phyloP scores from a whole-genome alignment of 148 eudicot genomes.

The Vaccinium myrtillus region DNA sequence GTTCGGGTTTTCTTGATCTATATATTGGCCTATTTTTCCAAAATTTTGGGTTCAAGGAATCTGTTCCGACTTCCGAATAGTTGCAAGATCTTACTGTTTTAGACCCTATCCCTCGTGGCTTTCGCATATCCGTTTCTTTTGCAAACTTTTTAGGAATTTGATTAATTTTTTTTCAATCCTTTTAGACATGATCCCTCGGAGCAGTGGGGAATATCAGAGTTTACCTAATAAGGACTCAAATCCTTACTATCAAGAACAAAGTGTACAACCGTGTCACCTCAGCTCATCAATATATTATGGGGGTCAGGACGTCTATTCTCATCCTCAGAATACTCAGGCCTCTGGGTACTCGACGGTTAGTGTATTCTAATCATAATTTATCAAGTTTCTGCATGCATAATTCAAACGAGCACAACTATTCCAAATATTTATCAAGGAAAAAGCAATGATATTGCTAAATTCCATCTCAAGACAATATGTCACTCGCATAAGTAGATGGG shows the following conservation, averaged over 20 bases:
- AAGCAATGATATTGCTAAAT: background rate
- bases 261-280: constrained; percentile 58
- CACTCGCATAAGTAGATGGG: background rate
- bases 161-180: background rate
- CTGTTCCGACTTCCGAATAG: background rate
- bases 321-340: constrained; percentile 29
- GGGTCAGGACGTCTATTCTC: constrained; percentile 69
- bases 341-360: constrained; percentile 48
- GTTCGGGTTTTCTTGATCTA: background rate
- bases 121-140: background rate
- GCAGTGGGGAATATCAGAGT: constrained; percentile 25
- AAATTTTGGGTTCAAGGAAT: background rate
- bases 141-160: background rate
- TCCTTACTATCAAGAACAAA: constrained; percentile 46
- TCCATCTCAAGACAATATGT: background rate
- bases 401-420: background rate
- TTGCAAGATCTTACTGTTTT: background rate
- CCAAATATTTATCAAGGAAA: background rate
- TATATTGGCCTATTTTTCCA: background rate
- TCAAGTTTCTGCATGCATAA: background rate
- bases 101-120: background rate
- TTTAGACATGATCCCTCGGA: constrained; percentile 19
- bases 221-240: constrained; percentile 14
- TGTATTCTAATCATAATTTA: background rate
- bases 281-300: constrained; percentile 79